phyloP scores from a whole-genome alignment of 1,139 yeast species.

The Taphrina sp. region DNA sequence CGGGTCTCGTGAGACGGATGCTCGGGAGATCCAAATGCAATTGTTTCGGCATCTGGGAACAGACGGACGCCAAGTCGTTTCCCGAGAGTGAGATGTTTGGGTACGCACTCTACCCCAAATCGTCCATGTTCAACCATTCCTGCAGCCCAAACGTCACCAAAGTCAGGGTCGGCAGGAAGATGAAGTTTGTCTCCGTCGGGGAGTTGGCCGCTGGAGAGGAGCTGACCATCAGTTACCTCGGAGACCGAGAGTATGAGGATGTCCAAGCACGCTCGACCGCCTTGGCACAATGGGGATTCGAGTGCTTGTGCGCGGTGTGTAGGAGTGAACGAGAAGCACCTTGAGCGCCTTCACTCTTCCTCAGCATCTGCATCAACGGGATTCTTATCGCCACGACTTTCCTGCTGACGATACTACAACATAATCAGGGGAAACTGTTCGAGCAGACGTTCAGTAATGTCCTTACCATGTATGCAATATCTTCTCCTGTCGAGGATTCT shows the following conservation, averaged over 20 bases:
- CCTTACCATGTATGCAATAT: slow-evolving; percentile 68
- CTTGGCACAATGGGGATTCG: slow-evolving; percentile 20
- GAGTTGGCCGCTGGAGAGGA: slow-evolving; percentile 24
- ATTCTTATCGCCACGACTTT: slow-evolving; percentile 16
- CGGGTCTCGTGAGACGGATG: slow-evolving; percentile 48
- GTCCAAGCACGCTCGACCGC: slow-evolving; percentile 10
- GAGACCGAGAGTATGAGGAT: slow-evolving; percentile 18
- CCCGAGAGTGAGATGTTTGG: slow-evolving; percentile 63
- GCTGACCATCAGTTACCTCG: slow-evolving; percentile 28
- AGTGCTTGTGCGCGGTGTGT: slow-evolving; percentile 19
- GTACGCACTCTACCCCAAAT: slow-evolving; percentile 63
- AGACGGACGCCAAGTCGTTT: slow-evolving; percentile 19
- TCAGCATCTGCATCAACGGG: slow-evolving; percentile 6
- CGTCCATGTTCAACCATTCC: slow-evolving; percentile 67
- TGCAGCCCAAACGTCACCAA: slow-evolving; percentile 55
- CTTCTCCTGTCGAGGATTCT: slow-evolving; percentile 86
- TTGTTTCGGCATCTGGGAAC: slow-evolving; percentile 73
- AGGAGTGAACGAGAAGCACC: neutral
- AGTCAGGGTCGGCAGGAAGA: slow-evolving; percentile 43
- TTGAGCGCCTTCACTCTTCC: slow-evolving; percentile 10
- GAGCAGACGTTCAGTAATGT: neutral
- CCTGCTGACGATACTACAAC: slow-evolving; percentile 27
- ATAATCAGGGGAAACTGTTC: neutral
- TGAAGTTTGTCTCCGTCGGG: slow-evolving; percentile 39
- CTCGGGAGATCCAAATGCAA: slow-evolving; percentile 68